Base-by-base conservation (phyloP, 2,329 filamentous ascomycete genomes). In the Dryadomyces quercus-mongolicae region DNA sequence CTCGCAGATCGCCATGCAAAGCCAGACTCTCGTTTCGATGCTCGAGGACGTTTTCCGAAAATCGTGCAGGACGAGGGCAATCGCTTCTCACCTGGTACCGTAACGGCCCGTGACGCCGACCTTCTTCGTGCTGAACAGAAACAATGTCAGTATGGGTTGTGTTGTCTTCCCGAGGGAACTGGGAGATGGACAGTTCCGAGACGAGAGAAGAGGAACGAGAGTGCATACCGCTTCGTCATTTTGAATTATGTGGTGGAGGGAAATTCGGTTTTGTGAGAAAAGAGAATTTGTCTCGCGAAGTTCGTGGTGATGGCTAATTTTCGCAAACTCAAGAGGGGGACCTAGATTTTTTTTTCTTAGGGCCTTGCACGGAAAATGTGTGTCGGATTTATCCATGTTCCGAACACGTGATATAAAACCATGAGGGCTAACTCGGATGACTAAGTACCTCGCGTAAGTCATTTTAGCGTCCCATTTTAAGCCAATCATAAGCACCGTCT, bases 31-130 rank as follows among this genome's bases (percentile, higher is more conserved):
- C 36, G 36, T 40, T 12, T 25, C 48, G 48, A 22, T 16, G 1
- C 31, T 40, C 34, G 5, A 13, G 18, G 12, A 1, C 18, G 31
- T 1, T 25, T 34, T 18, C 49, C 36, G 15, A 9, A 31, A 5
- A 31, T 31, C 36, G 36, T 12, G 36, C 5, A n/a, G 25, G 36
- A 16, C 36, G 31, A 3, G 38, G 46, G 7, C 2, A 22, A 18
- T 48, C 20, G 18, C 13, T 56, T 57, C 59, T 62, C 52, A 62
- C 60, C 59, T 59, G 56, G 55, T 63, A 66, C 65, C 65, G 63
- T 94, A 61, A 42, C 59, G 59, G 78, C 91, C 88, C 80, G 92
- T 96, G 75, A 96, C 91, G 75, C 89, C 89, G 84, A 95, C 90
- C 87, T 95, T 94, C 86, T 88, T 94, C 65, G 89, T 94, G 80